phyloP scores from a whole-genome alignment of 1,139 yeast genomes.

The Geotrichum carabidarum region DNA sequence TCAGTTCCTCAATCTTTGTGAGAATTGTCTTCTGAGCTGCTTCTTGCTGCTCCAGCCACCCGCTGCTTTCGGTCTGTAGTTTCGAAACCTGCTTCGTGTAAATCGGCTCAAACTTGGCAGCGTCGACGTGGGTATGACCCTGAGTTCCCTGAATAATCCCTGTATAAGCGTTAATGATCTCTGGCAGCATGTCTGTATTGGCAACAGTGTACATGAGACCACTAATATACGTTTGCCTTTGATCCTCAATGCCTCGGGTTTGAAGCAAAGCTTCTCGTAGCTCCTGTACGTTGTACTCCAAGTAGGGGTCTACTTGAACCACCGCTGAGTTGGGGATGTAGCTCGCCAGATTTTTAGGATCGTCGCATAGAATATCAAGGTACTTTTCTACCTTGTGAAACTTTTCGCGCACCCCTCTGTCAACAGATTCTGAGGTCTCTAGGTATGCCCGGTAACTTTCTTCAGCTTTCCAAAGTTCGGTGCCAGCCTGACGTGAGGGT shows the following conservation, averaged over 20 bases:
- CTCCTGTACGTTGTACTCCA: constrained; percentile 41
- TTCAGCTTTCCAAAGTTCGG: constrained; percentile 41
- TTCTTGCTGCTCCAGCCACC: constrained; percentile 40
- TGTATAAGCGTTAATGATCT: constrained; percentile 24
- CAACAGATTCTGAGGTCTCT: constrained; percentile 59
- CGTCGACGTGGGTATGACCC: constrained; percentile 28
- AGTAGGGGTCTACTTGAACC: constrained; percentile 42
- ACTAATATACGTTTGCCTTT: constrained; percentile 28
- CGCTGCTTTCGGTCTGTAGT: constrained; percentile 42
- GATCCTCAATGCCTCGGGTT: constrained; percentile 29
- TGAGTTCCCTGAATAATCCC: constrained; percentile 23
- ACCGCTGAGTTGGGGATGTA: constrained; percentile 50
- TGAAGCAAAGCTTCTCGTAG: constrained; percentile 42
- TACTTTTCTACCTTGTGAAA: constrained; percentile 44
- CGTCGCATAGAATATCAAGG: constrained; percentile 45
- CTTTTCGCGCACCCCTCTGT: constrained; percentile 46
- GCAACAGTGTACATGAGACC: constrained; percentile 32
- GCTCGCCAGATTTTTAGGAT: constrained; percentile 41
- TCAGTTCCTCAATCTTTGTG: constrained; percentile 42
- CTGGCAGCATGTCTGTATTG: constrained; percentile 32
- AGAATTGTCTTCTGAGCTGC: constrained; percentile 45
- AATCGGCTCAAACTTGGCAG: constrained; percentile 33
- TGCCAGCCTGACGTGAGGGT: constrained; percentile 28
- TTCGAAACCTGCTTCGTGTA: constrained; percentile 29
- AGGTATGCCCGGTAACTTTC: constrained; percentile 48